These are phyloP conservation scores for Hibiscus trionum DNA, from an alignment of 345 rosid genomes.

Conservation along the genomic window DNA sequence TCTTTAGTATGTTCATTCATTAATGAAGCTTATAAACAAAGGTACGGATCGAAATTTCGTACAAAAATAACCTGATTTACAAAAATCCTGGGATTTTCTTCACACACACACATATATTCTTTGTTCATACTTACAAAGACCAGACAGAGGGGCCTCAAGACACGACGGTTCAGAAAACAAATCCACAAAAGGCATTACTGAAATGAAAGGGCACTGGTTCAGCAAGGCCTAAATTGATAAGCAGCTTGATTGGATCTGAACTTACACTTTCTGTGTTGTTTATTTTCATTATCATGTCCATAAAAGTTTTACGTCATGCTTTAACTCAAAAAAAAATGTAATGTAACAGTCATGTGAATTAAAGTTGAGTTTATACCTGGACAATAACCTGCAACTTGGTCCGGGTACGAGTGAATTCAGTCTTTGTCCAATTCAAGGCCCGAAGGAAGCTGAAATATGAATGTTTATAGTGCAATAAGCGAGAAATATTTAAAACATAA, in stretches of 20 bases:
- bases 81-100: neutral
- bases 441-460: conserved; percentile 19
- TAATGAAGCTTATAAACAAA: neutral
- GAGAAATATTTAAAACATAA: neutral
- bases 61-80: neutral
- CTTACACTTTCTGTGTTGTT: neutral
- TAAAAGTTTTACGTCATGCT: neutral
- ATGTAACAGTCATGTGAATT: neutral
- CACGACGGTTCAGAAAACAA: neutral
- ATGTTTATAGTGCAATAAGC: neutral
- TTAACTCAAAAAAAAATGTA: no score
- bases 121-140: neutral
- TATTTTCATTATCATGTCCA: neutral
- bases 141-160: neutral
- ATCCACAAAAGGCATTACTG: neutral
- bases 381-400: conserved; percentile 28
- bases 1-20: neutral
- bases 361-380: conserved; percentile 22
- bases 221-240: neutral
- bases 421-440: conserved; percentile 28
- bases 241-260: neutral
- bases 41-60: neutral
- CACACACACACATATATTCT: no score
- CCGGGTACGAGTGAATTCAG: conserved; percentile 26
- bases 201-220: neutral